phyloP scores from a whole-genome alignment of 169 alveolate genomes.

The Plasmodium cynomolgi region DNA sequence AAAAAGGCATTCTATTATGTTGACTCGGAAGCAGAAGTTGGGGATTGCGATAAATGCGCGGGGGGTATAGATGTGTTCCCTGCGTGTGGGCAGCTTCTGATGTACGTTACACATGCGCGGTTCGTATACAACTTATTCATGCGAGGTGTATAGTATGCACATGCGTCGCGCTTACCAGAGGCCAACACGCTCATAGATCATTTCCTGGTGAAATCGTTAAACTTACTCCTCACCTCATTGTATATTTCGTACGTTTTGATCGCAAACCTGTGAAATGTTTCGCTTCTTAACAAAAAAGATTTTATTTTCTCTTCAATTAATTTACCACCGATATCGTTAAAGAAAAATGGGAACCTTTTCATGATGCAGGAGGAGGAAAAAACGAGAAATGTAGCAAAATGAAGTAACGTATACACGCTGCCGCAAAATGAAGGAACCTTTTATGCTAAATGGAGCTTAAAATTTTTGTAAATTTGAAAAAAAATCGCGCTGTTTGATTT shows the following conservation, averaged over 20 bases:
- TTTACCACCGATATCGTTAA: slow-evolving; percentile 74
- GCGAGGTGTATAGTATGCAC: background rate
- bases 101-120: background rate
- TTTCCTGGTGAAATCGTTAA: slow-evolving; percentile 26
- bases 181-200: background rate
- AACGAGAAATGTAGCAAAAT: slow-evolving; percentile 19
- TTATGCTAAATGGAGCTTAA: slow-evolving; percentile 16
- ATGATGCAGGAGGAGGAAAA: slow-evolving; percentile 44
- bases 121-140: background rate
- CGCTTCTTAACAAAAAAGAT: slow-evolving; percentile 48
- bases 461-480: slow-evolving; percentile 13
- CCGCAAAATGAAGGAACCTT: slow-evolving; percentile 40
- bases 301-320: slow-evolving; percentile 72
- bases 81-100: background rate
- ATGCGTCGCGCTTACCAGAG: background rate
- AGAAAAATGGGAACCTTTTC: slow-evolving; percentile 74
- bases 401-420: slow-evolving; percentile 17
- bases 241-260: slow-evolving; percentile 49
- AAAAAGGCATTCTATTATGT: slow-evolving; percentile 57
- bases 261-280: slow-evolving; percentile 70
- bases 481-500: slow-evolving; percentile 33
- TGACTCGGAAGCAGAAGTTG: background rate
- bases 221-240: slow-evolving; percentile 58
- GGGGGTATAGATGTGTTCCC: background rate
- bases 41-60: background rate